Evolutionary conservation across 2,329 filamentous ascomycete species (phyloP), one percentile per base, ranked within the genome.

Genomic region (Colletotrichum abscissum): DNA sequence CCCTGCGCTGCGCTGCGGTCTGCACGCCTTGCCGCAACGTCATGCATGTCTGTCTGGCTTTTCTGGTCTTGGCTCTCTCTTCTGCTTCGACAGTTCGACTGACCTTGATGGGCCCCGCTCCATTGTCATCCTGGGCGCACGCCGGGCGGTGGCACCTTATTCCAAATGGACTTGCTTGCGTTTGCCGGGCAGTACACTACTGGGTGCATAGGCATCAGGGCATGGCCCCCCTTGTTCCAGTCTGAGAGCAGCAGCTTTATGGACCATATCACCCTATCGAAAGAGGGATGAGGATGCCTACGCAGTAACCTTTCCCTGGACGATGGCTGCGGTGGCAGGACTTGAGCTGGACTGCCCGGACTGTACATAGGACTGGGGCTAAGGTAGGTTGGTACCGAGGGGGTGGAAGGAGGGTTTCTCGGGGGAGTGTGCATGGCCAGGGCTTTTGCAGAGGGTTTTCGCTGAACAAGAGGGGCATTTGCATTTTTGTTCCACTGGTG

Each of bases 91-190:
- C 38, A 19, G 42, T 42, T 42, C 38, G 38, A 42, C 38, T 42
- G 42, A 49, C 42, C 42, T 49, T 49, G 42, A 49, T n/a, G 24
- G 42, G 19, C 19, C 42, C 30, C 11, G 14, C 33, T 11, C 30
- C 19, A 24, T 28, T 28, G 5, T 35, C 19, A 59, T 33, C 26
- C 63, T n/a, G 26, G 63, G 22, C 22, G 9, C 26, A 24, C 5
- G 38, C 33, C 38, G n/a, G 42, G 54, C 26, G 14, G 19, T 56
- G 54, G 54, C 54, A 26, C 54, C 54, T 24, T 24, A 65, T 65
- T 65, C 49, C 63, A 65, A 46, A 65, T 46, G 42, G 42, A 30
- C 52, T 65, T 65, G 30, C 52, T 56, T 57, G 63, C 63, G 55
- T 65, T 54, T n/a, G 11, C 54, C 54, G 16, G 19, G 42, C 42